A percentile compares a stretch with the other conserved stretches of the same genome.
Evolutionary conservation across 208 protist genomes (phyloP).

Genomic region (Strigomonas oncopelti): DNA sequence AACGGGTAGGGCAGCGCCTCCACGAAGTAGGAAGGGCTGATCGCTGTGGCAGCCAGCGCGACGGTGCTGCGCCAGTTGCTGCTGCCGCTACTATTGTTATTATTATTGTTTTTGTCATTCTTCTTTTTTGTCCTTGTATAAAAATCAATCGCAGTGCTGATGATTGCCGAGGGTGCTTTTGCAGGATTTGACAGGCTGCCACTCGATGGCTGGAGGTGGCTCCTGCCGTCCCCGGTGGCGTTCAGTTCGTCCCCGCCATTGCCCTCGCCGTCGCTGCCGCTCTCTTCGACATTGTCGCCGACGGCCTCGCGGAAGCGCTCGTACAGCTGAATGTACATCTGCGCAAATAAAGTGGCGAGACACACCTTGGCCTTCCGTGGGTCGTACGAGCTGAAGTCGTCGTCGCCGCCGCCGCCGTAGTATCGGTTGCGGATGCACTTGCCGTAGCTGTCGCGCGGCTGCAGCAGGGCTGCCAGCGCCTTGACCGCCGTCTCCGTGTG

Average conservation of each 20-base stretch:
- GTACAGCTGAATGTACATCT: not conserved
- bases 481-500: not conserved
- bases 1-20: conserved; percentile 39
- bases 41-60: not conserved
- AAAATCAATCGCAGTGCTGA: no score
- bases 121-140: no score
- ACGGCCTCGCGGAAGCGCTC: not conserved
- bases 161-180: no score
- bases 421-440: not conserved
- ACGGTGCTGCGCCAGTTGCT: conserved; percentile 14
- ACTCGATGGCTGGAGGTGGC: no score
- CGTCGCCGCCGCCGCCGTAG: not conserved
- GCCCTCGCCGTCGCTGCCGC: not conserved
- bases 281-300: conserved; percentile 5
- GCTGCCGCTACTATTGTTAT: not conserved
- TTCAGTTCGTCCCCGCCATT: not conserved
- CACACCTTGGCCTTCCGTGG: not conserved
- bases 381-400: not conserved
- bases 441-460: not conserved
- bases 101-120: no score
- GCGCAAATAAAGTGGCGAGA: not conserved
- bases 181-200: no score
- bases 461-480: not conserved
- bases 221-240: no score
- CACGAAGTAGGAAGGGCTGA: conserved; percentile 33